Conservation (phyloP, 1,284 basidiomycete species). For the Apiotrichum brassicae region DNA sequence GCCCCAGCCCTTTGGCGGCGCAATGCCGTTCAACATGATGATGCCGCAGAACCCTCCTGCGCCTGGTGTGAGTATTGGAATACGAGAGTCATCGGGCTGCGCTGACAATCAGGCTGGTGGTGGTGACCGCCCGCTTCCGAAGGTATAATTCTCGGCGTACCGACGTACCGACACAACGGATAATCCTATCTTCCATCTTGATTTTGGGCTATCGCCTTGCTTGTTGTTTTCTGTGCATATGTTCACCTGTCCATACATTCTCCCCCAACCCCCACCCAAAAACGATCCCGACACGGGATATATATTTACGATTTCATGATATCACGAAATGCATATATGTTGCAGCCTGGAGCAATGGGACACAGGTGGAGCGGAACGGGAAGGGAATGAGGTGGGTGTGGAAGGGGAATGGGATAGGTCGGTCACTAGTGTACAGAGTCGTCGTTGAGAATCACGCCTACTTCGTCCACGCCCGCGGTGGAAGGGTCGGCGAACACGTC, state of each 20-base stretch:
- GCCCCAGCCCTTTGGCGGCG: background rate
- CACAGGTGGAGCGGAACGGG: background rate
- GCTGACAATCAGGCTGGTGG: background rate
- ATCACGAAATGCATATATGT: background rate
- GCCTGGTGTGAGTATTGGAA: background rate
- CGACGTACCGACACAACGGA: no score
- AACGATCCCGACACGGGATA: no score
- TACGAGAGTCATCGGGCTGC: background rate
- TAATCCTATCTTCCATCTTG: background rate
- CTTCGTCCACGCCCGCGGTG: constrained; percentile 28
- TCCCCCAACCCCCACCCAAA: no score
- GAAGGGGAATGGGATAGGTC: background rate
- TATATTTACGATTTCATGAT: no score
- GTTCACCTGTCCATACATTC: background rate
- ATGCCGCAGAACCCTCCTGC: background rate
- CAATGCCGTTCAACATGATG: background rate
- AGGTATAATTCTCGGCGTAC: no score
- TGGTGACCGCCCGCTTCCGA: background rate
- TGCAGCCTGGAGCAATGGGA: background rate
- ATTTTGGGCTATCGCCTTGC: background rate
- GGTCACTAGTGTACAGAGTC: constrained; percentile 11
- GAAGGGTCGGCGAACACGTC: constrained; percentile 39
- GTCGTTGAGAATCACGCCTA: constrained; percentile 29
- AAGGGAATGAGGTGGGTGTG: no score
- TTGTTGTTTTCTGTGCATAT: background rate